These are phyloP conservation scores for Astragalus membranaceus DNA, from an alignment of 306 rosid species.

Conservation along the genomic window DNA sequence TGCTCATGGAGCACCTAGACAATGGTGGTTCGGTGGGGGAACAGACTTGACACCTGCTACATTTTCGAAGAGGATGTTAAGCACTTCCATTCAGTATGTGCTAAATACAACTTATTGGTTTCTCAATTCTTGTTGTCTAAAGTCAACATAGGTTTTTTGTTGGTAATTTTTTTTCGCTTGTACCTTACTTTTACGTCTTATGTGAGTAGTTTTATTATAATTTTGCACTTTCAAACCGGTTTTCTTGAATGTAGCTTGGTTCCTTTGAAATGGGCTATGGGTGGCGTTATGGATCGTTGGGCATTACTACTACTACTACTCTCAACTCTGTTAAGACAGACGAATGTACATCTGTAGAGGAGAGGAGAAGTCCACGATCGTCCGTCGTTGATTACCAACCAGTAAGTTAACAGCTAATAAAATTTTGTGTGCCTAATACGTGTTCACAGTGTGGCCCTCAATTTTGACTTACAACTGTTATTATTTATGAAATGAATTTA, in stretches of 20 bases:
- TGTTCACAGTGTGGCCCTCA: conserved; percentile 34
- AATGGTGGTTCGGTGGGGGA: conserved; percentile 99
- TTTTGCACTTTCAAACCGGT: background rate
- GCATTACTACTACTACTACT: too few relatives aligned
- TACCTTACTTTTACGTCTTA: background rate
- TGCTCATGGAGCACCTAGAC: conserved; percentile 90
- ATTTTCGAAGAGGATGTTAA: conserved; percentile 86
- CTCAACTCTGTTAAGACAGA: too few relatives aligned
- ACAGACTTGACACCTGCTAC: conserved; percentile 95
- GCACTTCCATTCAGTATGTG: too few relatives aligned
- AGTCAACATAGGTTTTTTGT: background rate
- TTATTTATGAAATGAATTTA: too few relatives aligned
- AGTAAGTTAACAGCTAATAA: background rate
- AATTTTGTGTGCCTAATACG: conserved; percentile 27
- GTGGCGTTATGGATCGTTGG: too few relatives aligned
- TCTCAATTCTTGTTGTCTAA: conserved; percentile 3
- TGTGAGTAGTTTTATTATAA: background rate
- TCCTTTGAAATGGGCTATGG: background rate
- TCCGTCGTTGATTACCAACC: too few relatives aligned
- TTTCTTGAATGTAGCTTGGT: background rate
- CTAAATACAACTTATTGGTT: background rate
- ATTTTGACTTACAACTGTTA: background rate
- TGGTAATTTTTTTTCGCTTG: background rate
- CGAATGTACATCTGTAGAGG: too few relatives aligned
- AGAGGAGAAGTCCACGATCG: background rate